Conservation (phyloP, 2,329 filamentous ascomycete genomes). For the Ophiostoma montium region DNA sequence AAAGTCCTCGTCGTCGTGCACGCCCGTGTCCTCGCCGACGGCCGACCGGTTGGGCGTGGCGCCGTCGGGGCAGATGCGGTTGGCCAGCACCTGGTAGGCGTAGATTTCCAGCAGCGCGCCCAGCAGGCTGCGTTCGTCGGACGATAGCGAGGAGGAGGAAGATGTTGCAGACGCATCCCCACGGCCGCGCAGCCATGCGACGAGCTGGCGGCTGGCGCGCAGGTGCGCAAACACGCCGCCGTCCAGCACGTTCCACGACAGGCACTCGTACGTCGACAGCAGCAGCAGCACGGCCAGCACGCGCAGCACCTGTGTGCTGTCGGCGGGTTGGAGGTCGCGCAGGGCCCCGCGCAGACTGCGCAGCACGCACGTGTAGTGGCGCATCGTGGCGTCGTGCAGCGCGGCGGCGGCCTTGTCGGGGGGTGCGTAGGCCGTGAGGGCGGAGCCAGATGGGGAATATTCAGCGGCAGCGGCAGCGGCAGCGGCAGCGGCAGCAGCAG, state of each 20-base stretch:
- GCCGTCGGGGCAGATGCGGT: conserved; percentile 11
- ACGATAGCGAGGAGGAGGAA: neutral
- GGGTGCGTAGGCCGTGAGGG: neutral
- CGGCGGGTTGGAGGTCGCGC: conserved; percentile 8
- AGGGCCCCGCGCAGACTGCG: conserved; percentile 12
- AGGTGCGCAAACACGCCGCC: conserved; percentile 14
- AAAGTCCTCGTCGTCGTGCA: conserved; percentile 13
- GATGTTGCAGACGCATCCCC: neutral
- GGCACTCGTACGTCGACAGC: conserved; percentile 12
- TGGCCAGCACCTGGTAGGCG: conserved; percentile 12
- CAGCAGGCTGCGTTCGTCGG: conserved; percentile 10
- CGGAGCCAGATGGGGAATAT: neutral
- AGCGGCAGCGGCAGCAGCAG: neutral
- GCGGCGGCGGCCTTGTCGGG: conserved; percentile 3
- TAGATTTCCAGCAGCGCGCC: conserved; percentile 13
- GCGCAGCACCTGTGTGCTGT: conserved; percentile 11
- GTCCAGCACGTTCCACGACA: conserved; percentile 11
- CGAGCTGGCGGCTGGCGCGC: conserved; percentile 14
- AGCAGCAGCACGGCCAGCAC: conserved; percentile 11
- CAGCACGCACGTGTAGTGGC: conserved; percentile 14
- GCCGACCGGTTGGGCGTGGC: conserved; percentile 3
- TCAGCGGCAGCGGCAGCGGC: neutral
- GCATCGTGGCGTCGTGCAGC: conserved; percentile 11
- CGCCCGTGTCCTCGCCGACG: neutral
- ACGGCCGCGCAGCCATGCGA: conserved; percentile 16